Percentiles rank a stretch among this genome's conserved stretches.
Conservation (phyloP, 768 basidiomycete species). For the Hortiboletus campestris region DNA sequence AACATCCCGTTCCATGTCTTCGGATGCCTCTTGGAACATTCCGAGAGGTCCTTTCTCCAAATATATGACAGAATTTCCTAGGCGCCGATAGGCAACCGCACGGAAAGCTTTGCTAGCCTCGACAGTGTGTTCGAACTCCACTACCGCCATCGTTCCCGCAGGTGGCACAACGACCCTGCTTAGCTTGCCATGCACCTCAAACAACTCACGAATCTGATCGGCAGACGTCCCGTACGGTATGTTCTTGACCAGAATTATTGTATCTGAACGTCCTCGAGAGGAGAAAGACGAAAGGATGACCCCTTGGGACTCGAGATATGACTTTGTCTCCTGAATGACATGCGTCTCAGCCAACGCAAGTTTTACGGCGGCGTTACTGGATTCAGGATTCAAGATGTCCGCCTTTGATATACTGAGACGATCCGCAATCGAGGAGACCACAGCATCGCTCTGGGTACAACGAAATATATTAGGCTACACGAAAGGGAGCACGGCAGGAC, state of each 20-base stretch:
- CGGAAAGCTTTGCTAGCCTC: conserved; percentile 77
- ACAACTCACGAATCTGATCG: conserved; percentile 75
- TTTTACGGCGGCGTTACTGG: conserved; percentile 83
- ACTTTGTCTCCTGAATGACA: conserved; percentile 91
- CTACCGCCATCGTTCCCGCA: conserved; percentile 88
- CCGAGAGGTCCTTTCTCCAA: conserved; percentile 88
- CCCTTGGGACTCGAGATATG: conserved; percentile 79
- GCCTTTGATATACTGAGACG: conserved; percentile 86
- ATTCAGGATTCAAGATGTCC: conserved; percentile 83
- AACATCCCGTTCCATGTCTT: conserved; percentile 19
- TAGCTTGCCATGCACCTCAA: conserved; percentile 72
- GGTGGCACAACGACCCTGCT: conserved; percentile 80
- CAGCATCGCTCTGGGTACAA: conserved; percentile 80
- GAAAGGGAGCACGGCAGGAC: conserved; percentile 15
- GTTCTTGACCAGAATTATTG: conserved; percentile 90
- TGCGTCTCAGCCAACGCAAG: conserved; percentile 96
- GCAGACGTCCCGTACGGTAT: conserved; percentile 87
- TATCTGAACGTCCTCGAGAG: conserved; percentile 60
- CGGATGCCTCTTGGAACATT: conserved; percentile 60
- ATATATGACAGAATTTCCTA: conserved; percentile 89
- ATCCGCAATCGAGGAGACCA: conserved; percentile 85
- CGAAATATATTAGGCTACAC: conserved; percentile 21
- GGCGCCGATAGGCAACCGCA: conserved; percentile 79
- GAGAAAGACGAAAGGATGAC: conserved; percentile 61
- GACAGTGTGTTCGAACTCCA: conserved; percentile 73